A percentile compares a stretch with the other conserved stretches of the same genome.
Evolutionary conservation across 257 asterid genomes (phyloP).

Genomic region (Solanum chmielewskii): DNA sequence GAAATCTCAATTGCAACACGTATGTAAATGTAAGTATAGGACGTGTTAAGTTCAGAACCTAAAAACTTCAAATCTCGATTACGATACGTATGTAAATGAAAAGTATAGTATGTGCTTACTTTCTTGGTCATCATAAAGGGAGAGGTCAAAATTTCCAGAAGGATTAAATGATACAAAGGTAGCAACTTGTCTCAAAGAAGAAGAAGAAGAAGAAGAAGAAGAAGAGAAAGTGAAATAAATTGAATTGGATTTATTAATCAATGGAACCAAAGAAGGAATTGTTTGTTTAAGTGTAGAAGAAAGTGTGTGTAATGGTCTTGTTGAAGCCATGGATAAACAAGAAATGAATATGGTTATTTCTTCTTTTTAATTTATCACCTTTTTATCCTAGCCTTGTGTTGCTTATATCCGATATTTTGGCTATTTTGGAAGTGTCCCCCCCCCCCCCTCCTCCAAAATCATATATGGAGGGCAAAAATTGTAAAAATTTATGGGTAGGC

Average conservation of each 20-base stretch:
- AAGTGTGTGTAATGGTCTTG: slow-evolving; percentile 38
- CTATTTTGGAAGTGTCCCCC: background rate
- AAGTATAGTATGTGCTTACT: background rate
- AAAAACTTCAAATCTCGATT: background rate
- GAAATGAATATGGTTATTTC: background rate
- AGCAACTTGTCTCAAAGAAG: slow-evolving; percentile 12
- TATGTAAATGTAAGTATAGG: background rate
- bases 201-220: background rate
- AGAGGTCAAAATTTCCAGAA: slow-evolving; percentile 57
- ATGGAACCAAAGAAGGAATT: slow-evolving; percentile 12
- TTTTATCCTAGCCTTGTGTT: slow-evolving; percentile 9
- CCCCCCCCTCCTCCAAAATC: too few species aligned
- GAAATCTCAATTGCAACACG: background rate
- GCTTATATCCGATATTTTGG: slow-evolving; percentile 1
- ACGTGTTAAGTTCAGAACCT: background rate
- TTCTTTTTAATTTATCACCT: background rate
- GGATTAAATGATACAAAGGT: slow-evolving; percentile 66
- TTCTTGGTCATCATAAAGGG: slow-evolving; percentile 49
- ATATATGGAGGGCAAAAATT: background rate
- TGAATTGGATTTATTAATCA: slow-evolving; percentile 1
- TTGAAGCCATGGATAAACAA: slow-evolving; percentile 39
- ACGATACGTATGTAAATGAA: background rate
- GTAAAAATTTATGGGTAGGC: background rate
- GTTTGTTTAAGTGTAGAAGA: slow-evolving; percentile 30
- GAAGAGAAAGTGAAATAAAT: background rate